Conservation (phyloP, 2,329 filamentous ascomycete genomes). For the Colletotrichum zoysiae region DNA sequence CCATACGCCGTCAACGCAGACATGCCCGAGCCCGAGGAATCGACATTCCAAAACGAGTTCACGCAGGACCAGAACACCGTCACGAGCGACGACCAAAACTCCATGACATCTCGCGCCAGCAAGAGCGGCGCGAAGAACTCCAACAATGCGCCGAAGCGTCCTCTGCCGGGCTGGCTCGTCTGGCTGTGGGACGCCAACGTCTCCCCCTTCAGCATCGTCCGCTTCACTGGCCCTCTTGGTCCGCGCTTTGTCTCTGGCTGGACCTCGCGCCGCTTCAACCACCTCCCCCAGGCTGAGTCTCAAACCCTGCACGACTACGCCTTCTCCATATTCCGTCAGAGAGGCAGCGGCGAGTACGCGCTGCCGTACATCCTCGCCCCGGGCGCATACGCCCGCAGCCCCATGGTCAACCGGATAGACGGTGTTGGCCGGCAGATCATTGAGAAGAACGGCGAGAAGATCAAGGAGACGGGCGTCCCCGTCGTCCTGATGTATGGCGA, state of each 20-base stretch:
- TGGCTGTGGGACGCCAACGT: slow-evolving; percentile 98
- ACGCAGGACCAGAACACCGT: slow-evolving; percentile 76
- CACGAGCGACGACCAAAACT: slow-evolving; percentile 56
- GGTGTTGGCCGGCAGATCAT: slow-evolving; percentile 82
- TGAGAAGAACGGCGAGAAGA: slow-evolving; percentile 44
- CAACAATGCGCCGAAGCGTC: slow-evolving; percentile 60
- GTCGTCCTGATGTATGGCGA: slow-evolving; percentile 97
- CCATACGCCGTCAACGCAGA: slow-evolving; percentile 87
- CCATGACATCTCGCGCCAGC: slow-evolving; percentile 46
- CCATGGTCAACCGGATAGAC: slow-evolving; percentile 88
- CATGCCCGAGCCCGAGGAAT: slow-evolving; percentile 81
- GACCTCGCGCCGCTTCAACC: slow-evolving; percentile 92
- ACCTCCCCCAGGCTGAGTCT: slow-evolving; percentile 83
- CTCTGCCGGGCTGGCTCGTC: slow-evolving; percentile 85
- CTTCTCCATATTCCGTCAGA: slow-evolving; percentile 93
- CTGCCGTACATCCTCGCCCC: slow-evolving; percentile 93
- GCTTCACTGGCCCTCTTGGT: slow-evolving; percentile 88
- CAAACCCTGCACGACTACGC: slow-evolving; percentile 92
- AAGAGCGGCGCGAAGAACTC: slow-evolving; percentile 53
- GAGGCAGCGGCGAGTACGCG: slow-evolving; percentile 93
- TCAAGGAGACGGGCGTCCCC: slow-evolving; percentile 76
- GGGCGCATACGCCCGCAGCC: slow-evolving; percentile 89
- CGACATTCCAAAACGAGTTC: slow-evolving; percentile 82
- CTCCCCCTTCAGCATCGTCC: slow-evolving; percentile 91
- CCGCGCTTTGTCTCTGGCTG: slow-evolving; percentile 94